Conservation (phyloP, 2,329 filamentous ascomycete species). For the Neofusicoccum umdonicola region DNA sequence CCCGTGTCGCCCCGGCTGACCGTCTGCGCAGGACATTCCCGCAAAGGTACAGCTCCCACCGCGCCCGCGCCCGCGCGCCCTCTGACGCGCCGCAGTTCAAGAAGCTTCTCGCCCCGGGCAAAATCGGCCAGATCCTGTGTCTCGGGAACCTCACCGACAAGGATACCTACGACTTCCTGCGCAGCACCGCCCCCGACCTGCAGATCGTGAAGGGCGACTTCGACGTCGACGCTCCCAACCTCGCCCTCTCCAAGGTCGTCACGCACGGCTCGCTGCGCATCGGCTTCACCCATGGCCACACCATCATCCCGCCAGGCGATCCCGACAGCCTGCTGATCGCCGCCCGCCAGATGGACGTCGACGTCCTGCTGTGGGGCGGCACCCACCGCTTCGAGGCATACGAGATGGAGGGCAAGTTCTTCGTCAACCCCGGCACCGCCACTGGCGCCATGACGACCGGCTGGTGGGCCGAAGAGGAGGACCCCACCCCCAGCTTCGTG, state of each 20-base stretch:
- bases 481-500: slow-evolving; percentile 87
- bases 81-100: slow-evolving; percentile 40
- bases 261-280: slow-evolving; percentile 67
- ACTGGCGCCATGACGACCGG: slow-evolving; percentile 64
- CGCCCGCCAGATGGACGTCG: slow-evolving; percentile 69
- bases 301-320: slow-evolving; percentile 67
- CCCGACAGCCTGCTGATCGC: slow-evolving; percentile 66
- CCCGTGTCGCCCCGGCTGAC: slow-evolving; percentile 24
- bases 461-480: slow-evolving; percentile 57
- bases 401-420: slow-evolving; percentile 70
- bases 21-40: slow-evolving; percentile 44
- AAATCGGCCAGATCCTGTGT: slow-evolving; percentile 59
- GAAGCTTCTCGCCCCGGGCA: slow-evolving; percentile 58
- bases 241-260: slow-evolving; percentile 66
- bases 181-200: slow-evolving; percentile 57
- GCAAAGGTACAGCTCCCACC: slow-evolving; percentile 33
- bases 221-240: slow-evolving; percentile 64
- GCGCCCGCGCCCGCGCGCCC: slow-evolving; percentile 3
- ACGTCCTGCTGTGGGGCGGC: slow-evolving; percentile 67
- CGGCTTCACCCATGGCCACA: slow-evolving; percentile 69
- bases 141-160: slow-evolving; percentile 59
- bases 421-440: slow-evolving; percentile 67
- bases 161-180: slow-evolving; percentile 57
- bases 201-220: slow-evolving; percentile 70
- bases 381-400: slow-evolving; percentile 70